These are phyloP conservation scores for Phaeosphaeria sp. DNA, from an alignment of 2,329 filamentous ascomycete genomes.

Conservation along the genomic window DNA sequence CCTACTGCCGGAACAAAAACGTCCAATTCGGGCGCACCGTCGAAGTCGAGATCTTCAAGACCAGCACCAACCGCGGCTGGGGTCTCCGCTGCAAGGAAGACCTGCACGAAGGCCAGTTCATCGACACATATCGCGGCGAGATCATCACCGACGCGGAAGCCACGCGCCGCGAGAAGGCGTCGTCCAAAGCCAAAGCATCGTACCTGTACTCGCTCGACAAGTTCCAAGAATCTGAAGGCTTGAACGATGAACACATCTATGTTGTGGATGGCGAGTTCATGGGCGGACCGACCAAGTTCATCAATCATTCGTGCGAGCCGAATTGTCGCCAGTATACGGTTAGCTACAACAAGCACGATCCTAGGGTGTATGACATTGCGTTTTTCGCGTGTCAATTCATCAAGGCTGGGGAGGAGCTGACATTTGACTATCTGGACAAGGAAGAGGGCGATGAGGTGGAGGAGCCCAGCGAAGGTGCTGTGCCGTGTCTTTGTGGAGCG, in stretches of 20 bases:
- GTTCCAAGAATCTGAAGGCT: constrained; percentile 67
- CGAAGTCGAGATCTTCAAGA: constrained; percentile 78
- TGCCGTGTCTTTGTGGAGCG: constrained; percentile 64
- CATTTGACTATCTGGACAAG: constrained; percentile 79
- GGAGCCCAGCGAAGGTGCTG: constrained; percentile 54
- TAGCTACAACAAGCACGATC: constrained; percentile 77
- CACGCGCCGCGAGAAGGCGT: constrained; percentile 65
- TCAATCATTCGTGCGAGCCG: constrained; percentile 82
- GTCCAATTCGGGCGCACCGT: constrained; percentile 76
- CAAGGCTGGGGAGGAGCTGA: constrained; percentile 70
- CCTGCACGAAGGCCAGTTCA: constrained; percentile 75
- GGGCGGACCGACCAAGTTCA: constrained; percentile 79
- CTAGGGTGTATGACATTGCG: constrained; percentile 76
- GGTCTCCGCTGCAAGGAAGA: constrained; percentile 71
- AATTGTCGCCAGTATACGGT: constrained; percentile 82
- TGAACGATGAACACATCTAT: constrained; percentile 52
- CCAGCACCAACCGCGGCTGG: constrained; percentile 73
- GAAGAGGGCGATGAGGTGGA: constrained; percentile 56
- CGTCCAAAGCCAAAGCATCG: constrained; percentile 70
- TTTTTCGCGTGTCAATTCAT: constrained; percentile 76
- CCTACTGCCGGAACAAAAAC: constrained; percentile 73
- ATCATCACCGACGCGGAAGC: constrained; percentile 64
- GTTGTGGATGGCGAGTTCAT: constrained; percentile 73
- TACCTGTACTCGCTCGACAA: constrained; percentile 86
- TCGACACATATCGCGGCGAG: constrained; percentile 78